Evolutionary conservation across 345 rosid genomes (phyloP).

Genomic region (Syzygium aqueum): DNA sequence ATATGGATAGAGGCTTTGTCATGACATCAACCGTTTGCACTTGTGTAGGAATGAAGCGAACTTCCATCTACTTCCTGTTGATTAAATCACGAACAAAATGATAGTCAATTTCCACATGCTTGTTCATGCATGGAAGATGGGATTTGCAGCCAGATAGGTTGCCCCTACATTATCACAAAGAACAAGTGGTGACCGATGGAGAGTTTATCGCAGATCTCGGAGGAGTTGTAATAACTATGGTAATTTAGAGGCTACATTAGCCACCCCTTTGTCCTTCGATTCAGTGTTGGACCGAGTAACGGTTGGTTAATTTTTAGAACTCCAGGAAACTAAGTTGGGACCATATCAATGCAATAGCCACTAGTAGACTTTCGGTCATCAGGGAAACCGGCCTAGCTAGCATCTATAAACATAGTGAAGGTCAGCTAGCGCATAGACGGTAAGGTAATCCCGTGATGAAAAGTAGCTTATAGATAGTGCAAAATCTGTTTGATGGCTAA

Average conservation of each 20-base stretch:
- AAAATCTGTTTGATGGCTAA: too few species aligned
- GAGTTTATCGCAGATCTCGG: not conserved
- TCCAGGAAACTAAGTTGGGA: not conserved
- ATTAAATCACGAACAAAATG: not conserved
- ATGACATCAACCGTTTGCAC: too few species aligned
- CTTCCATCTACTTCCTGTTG: not conserved
- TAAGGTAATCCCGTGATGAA: too few species aligned
- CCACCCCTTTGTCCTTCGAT: not conserved
- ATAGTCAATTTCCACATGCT: not conserved
- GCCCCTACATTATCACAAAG: not conserved
- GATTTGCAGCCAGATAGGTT: not conserved
- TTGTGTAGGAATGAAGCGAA: not conserved
- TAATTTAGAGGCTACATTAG: not conserved
- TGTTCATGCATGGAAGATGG: not conserved
- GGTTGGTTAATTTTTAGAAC: not conserved
- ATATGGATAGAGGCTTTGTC: too few species aligned
- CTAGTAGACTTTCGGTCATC: too few species aligned
- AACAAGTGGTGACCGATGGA: not conserved
- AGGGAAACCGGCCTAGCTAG: too few species aligned
- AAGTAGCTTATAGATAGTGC: too few species aligned
- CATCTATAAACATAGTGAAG: too few species aligned
- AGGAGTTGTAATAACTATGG: not conserved
- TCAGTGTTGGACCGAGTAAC: not conserved
- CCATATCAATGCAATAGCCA: not conserved
- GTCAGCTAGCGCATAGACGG: too few species aligned